Conservation (phyloP, 2,329 filamentous ascomycete species). For the Beauveria asiatica region DNA sequence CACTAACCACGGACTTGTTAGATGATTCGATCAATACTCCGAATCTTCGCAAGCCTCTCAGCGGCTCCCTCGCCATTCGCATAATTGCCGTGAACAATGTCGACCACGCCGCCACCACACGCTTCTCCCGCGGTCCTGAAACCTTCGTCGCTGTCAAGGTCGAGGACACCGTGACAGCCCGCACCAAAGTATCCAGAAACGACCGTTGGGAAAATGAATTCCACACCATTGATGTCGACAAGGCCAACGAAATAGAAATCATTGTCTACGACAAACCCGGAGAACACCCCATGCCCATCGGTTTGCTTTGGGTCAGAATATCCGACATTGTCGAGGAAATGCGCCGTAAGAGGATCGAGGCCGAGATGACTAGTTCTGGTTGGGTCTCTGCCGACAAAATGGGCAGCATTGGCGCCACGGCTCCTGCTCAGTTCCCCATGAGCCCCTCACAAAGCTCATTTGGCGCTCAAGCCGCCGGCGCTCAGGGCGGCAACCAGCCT, state of each 20-base stretch:
- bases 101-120: constrained; percentile 76
- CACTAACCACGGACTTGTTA: constrained; percentile 28
- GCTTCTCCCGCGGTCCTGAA: constrained; percentile 85
- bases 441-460: constrained; percentile 37
- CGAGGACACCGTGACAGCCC: constrained; percentile 83
- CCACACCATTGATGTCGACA: constrained; percentile 90
- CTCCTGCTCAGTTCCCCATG: constrained; percentile 52
- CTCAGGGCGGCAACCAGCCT: constrained; percentile 15
- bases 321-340: constrained; percentile 97
- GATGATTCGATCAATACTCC: constrained; percentile 96
- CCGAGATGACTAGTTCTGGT: constrained; percentile 85
- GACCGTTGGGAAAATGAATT: constrained; percentile 89
- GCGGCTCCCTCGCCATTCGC: constrained; percentile 77
- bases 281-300: constrained; percentile 86
- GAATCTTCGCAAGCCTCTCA: constrained; percentile 91
- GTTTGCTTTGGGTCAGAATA: constrained; percentile 90
- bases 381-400: constrained; percentile 98
- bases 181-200: constrained; percentile 74
- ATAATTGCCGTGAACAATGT: constrained; percentile 89
- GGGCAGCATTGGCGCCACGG: constrained; percentile 46
- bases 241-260: constrained; percentile 96
- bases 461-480: constrained; percentile 26
- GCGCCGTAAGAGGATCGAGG: constrained; percentile 92
- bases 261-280: constrained; percentile 94
- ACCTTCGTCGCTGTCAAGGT: constrained; percentile 96